Percentiles rank a stretch among this genome's conserved stretches.
Conservation (phyloP, 108 stramenopile genomes). For the Parmales sp. region DNA sequence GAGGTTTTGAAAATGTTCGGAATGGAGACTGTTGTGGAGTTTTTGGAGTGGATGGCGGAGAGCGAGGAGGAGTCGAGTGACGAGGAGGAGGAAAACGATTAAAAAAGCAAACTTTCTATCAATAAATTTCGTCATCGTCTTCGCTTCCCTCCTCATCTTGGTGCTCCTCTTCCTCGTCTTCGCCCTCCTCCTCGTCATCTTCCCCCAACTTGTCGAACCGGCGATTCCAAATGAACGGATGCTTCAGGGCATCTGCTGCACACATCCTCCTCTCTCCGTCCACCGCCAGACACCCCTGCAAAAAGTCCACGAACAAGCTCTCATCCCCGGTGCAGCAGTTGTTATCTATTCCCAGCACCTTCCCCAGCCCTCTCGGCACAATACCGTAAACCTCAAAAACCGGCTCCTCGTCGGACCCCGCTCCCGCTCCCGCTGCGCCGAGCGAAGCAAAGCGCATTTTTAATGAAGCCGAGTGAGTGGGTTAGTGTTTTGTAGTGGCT, state of each 20-base stretch:
- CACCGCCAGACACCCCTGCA: constrained; percentile 58
- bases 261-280: constrained; percentile 62
- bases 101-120: background rate
- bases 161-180: background rate
- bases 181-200: constrained; percentile 1
- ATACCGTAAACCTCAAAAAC: constrained; percentile 38
- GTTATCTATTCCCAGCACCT: no score
- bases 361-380: constrained; percentile 20
- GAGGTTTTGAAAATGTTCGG: constrained; percentile 29
- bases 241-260: constrained; percentile 63
- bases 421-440: constrained; percentile 24
- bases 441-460: constrained; percentile 16
- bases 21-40: constrained; percentile 62
- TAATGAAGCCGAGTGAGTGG: no score
- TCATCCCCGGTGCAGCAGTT: no score
- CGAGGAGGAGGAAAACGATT: constrained; percentile 36
- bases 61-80: constrained; percentile 19
- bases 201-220: background rate
- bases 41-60: constrained; percentile 62
- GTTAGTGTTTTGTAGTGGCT: no score
- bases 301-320: constrained; percentile 67
- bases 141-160: background rate
- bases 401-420: constrained; percentile 24
- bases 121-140: background rate
- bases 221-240: constrained; percentile 61